Conservation (phyloP, 441 rosid species). For the Euphorbia schlechtendalii region DNA sequence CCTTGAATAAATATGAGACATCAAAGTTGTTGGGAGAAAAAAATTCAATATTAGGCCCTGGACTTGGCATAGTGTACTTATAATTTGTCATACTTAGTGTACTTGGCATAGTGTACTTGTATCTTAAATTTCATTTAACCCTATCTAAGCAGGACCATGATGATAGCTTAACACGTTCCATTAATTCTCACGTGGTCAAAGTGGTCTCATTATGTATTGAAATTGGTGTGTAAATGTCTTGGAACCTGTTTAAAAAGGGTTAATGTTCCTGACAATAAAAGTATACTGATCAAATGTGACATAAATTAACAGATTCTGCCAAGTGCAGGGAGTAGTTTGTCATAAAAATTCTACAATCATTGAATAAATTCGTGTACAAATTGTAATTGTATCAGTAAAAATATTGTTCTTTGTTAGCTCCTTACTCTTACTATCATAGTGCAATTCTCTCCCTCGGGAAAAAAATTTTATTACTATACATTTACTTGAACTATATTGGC, state of each 20-base stretch:
- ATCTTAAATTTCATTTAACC: neutral
- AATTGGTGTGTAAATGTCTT: neutral
- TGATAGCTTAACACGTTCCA: neutral
- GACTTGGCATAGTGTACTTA: neutral
- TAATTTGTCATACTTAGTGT: neutral
- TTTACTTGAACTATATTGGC: no score
- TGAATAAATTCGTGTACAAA: slow-evolving; percentile 3
- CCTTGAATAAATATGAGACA: slow-evolving; percentile 23
- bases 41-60: neutral
- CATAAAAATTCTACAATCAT: neutral
- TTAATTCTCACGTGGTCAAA: neutral
- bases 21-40: neutral
- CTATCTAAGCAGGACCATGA: neutral
- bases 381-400: neutral
- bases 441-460: no score
- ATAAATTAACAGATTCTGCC: no score
- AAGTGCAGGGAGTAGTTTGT: neutral
- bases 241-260: no score
- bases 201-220: neutral
- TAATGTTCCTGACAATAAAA: no score
- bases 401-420: neutral
- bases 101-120: neutral
- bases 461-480: no score
- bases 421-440: neutral
- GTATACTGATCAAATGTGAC: no score